Percentiles rank a stretch among this genome's conserved stretches.
These are phyloP conservation scores for Paecilomyces fulvus DNA, from an alignment of 2,329 filamentous ascomycete species.

Conservation along the genomic window DNA sequence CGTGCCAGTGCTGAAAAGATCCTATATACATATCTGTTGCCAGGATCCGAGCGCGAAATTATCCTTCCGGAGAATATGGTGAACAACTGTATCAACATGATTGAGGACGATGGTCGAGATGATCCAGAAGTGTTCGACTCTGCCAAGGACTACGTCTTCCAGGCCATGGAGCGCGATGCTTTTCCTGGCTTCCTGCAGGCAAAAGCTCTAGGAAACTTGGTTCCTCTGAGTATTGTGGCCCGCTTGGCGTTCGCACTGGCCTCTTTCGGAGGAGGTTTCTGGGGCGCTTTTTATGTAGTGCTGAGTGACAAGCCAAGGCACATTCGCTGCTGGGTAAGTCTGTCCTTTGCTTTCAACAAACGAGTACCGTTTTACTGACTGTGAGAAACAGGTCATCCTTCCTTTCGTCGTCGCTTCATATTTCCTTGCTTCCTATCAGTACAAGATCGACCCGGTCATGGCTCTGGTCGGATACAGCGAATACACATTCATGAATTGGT, in stretches of 20 bases:
- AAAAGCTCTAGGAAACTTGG: slow-evolving; percentile 92
- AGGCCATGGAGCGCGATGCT: slow-evolving; percentile 99
- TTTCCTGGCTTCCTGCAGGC: slow-evolving; percentile 92
- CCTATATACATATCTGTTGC: slow-evolving; percentile 91
- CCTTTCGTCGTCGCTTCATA: slow-evolving; percentile 91
- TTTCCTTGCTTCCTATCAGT: slow-evolving; percentile 83
- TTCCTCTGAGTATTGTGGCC: slow-evolving; percentile 80
- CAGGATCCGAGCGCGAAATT: slow-evolving; percentile 93
- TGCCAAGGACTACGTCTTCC: slow-evolving; percentile 98
- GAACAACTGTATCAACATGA: slow-evolving; percentile 72
- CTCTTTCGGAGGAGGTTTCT: slow-evolving; percentile 84
- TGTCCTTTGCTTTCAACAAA: not conserved
- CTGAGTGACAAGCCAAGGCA: slow-evolving; percentile 70
- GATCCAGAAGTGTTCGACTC: slow-evolving; percentile 96
- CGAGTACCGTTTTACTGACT: slow-evolving; percentile 11
- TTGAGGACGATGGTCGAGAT: slow-evolving; percentile 85
- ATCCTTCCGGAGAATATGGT: slow-evolving; percentile 83
- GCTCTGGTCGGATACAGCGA: slow-evolving; percentile 87
- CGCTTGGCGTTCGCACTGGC: slow-evolving; percentile 77
- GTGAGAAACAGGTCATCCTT: slow-evolving; percentile 55
- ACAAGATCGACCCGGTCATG: slow-evolving; percentile 85
- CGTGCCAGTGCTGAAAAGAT: slow-evolving; percentile 94
- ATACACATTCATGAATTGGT: slow-evolving; percentile 92
- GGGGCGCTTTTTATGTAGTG: slow-evolving; percentile 88
- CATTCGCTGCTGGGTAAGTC: slow-evolving; percentile 75